phyloP scores from a whole-genome alignment of 352 stramenopile genomes.

The Plasmopara muralis region DNA sequence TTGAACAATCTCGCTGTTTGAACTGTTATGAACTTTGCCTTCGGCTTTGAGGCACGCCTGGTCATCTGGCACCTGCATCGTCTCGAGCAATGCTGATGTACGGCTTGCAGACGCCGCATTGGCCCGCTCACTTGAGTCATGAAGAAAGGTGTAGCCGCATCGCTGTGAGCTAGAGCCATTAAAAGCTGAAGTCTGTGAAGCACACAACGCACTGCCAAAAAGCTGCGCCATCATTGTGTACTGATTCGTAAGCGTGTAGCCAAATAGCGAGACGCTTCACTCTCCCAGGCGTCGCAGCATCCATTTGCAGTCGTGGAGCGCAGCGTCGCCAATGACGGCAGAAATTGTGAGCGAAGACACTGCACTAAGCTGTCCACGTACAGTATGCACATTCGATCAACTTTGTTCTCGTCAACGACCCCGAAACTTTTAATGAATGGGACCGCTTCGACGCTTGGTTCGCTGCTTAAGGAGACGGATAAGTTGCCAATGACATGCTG shows the following conservation, averaged over 20 bases:
- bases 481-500: slow-evolving; percentile 35
- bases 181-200: slow-evolving; percentile 41
- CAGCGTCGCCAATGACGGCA: slow-evolving; percentile 47
- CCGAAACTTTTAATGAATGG: slow-evolving; percentile 18
- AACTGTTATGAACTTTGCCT: slow-evolving; percentile 39
- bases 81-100: slow-evolving; percentile 29
- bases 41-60: slow-evolving; percentile 50
- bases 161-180: slow-evolving; percentile 33
- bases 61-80: slow-evolving; percentile 45
- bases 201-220: slow-evolving; percentile 43
- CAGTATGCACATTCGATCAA: slow-evolving; percentile 46
- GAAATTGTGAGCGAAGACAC: slow-evolving; percentile 42
- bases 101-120: slow-evolving; percentile 28
- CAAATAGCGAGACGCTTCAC: slow-evolving; percentile 35
- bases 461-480: slow-evolving; percentile 16
- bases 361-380: slow-evolving; percentile 42
- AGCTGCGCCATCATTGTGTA: slow-evolving; percentile 51
- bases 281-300: slow-evolving; percentile 51
- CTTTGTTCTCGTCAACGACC: slow-evolving; percentile 23
- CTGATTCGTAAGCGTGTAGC: slow-evolving; percentile 55
- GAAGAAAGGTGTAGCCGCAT: slow-evolving; percentile 46
- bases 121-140: slow-evolving; percentile 22
- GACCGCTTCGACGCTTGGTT: slow-evolving; percentile 5
- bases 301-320: slow-evolving; percentile 36
- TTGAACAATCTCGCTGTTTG: slow-evolving; percentile 23